A percentile compares a stretch with the other conserved stretches of the same genome.
phyloP scores from a whole-genome alignment of 1,284 basidiomycete genomes.

The Rhizopogon parksii region DNA sequence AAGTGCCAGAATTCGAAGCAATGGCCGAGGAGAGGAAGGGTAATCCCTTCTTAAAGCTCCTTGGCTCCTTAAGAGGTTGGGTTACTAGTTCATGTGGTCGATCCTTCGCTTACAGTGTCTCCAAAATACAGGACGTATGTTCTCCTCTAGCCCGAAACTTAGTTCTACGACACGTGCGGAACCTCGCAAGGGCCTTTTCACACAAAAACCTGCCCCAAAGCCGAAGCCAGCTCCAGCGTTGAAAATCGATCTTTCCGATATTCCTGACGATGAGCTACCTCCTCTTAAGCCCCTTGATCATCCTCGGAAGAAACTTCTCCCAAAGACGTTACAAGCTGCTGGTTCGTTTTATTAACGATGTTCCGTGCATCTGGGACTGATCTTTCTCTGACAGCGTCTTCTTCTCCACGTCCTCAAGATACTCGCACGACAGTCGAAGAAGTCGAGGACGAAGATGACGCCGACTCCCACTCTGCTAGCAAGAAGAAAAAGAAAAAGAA shows the following conservation, averaged over 20 bases:
- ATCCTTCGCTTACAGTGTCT: constrained; percentile 4
- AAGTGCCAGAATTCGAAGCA: constrained; percentile 36
- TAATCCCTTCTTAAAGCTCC: constrained; percentile 68
- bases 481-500: constrained; percentile 69
- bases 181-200: constrained; percentile 19
- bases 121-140: constrained; percentile 53
- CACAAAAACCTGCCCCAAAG: constrained; percentile 11
- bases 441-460: constrained; percentile 57
- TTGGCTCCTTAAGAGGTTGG: constrained; percentile 64
- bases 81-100: background rate
- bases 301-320: constrained; percentile 9
- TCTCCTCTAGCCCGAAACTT: constrained; percentile 56
- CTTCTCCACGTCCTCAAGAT: constrained; percentile 25
- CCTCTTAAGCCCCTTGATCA: constrained; percentile 3
- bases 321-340: background rate
- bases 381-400: constrained; percentile 7
- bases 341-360: constrained; percentile 11
- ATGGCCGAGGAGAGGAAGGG: constrained; percentile 47
- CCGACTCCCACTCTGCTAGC: constrained; percentile 17
- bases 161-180: constrained; percentile 33
- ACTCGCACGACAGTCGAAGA: constrained; percentile 57
- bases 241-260: constrained; percentile 6
- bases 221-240: constrained; percentile 6
- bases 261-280: constrained; percentile 7
- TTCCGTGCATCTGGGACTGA: background rate